Base-by-base conservation (phyloP, 2,329 filamentous ascomycete species). In the Chrysoporthe deuterocubensis region DNA sequence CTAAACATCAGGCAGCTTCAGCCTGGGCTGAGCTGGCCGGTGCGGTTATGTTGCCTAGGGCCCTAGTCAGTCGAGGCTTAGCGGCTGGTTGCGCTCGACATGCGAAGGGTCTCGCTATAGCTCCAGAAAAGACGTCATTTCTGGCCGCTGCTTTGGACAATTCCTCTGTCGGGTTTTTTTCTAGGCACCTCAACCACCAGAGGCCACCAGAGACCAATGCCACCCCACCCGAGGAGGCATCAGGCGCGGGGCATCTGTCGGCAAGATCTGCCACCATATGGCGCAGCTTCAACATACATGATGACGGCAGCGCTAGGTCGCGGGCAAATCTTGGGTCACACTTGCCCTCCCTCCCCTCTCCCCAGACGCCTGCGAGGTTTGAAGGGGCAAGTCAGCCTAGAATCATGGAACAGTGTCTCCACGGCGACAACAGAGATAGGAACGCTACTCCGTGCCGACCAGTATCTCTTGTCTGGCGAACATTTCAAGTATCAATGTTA, bases 21-120 rank as follows among this genome's bases (percentile, higher is more conserved):
- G 75, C 72, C 74, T 71, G 75, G 75, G 73, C 74, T 71, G 75
- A 73, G 21, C 26, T 21, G 26, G 8, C 58, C 43, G 56, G 18
- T 48, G 43, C 57, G 21, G 21, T 60, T 37, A 18, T 43, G 42
- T 59, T 34, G 43, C 50, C 40, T 48, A 73, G 72, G 73, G 73
- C 26, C 59, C 50, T 48, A 16, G 8, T 26, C 42, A 16, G 50
- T 48, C 43, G 32, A 26, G 21, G 26, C 6, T 13, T 16, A 46
- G 26, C 40, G 40, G 59, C 42, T 50, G 37, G 50, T 65, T 42
- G n/a, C 26, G 56, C 50, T 62, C 56, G 64, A 32, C 44, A 54
- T 58, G 48, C 50, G 44, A 62, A 44, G 50, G 21, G 46, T 18
- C 8, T 32, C 21, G 62, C 42, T 37, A 14, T 14, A 48, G 43